Base-by-base conservation (phyloP, 176 grass and related monocot species). In the Guadua angustifolia region DNA sequence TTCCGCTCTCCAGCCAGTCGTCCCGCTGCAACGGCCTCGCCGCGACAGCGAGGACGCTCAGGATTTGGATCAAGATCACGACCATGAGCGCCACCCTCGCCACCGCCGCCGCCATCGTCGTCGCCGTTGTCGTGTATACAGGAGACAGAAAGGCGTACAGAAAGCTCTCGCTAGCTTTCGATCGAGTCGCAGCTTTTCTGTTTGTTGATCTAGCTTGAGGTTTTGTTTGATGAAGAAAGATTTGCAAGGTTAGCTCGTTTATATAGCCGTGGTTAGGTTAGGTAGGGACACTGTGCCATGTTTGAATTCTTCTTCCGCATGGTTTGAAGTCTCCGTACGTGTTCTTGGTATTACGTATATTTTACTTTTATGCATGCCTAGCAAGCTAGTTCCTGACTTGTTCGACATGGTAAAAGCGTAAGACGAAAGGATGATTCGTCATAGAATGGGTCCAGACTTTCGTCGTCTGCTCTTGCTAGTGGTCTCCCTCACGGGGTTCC, bases 21-120 rank as follows among this genome's bases (percentile, higher is more conserved):
- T 60, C 55, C 42, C 63, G 73, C 33, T 32, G 83, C 74, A 82
- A 60, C 77, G 85, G 72, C 66, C 63, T 56, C 42, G 78, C 81
- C 35, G 83, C 78, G n/a, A 33, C 77, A 0, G 57, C 55, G 35
- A 90, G 13, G 10, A 40, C 44, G 39, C 42, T 46, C 47, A 59
- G 4, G 24, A 72, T 15, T 1, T 61, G 5, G 53, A 62, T 24
- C 53, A 73, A 4, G 5, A 82, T 17, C 51, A n/a, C 3, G 24
- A 82, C 8, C 21, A 73, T 25, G 25, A 73, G 55, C 35, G 18
- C 7, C 35, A 7, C 9, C 66, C 32, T 82, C 22, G 7, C 66
- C 43, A 5, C 1, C 35, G 43, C 39, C 32, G 6, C 22, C 38
- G 5, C 12, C 77, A 21, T 49, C 53, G 24, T 16, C 51, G 7